Base-by-base conservation (phyloP, 225 moss, liverwort and hornwort species). In the Rhytidiadelphus loreus region DNA sequence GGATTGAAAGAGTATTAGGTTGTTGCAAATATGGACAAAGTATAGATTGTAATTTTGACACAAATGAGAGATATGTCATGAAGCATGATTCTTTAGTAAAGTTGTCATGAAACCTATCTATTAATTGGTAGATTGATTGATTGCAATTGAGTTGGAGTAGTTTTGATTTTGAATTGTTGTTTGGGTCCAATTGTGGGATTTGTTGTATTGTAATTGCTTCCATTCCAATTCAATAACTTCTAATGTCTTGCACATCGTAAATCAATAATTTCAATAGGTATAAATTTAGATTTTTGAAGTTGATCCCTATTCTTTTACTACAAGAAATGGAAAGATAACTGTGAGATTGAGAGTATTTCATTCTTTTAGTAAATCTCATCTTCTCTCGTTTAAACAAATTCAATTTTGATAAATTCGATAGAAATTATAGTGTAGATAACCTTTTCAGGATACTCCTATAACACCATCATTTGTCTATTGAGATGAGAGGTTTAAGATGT, bases 351-450 rank as follows among this genome's bases (percentile, higher is more conserved):
- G n/a, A n/a, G n/a, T n/a, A n/a, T n/a, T n/a, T n/a, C n/a, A n/a
- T n/a, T n/a, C n/a, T n/a, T n/a, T n/a, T n/a, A n/a, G n/a, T n/a
- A n/a, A n/a, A n/a, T n/a, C n/a, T n/a, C n/a, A n/a, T n/a, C n/a
- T n/a, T n/a, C n/a, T n/a, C n/a, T n/a, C n/a, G n/a, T n/a, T n/a
- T n/a, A n/a, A n/a, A n/a, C n/a, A n/a, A n/a, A n/a, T n/a, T n/a
- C n/a, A n/a, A n/a, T n/a, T n/a, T n/a, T n/a, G n/a, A n/a, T n/a
- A 3, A 39, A 24, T 28, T 28, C 28, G 28, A 28, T 16, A 16
- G 14, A 15, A 28, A 9, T 2, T 0, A 16, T 6, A 16, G 5
- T 25, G 70, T 24, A 0, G 4, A 14, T 70, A 41, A 24, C 4
- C 23, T 70, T 41, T 25, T 41, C 22, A 43, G 4, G 41, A 24